A percentile compares a stretch with the other conserved stretches of the same genome.
Evolutionary conservation across 2,329 filamentous ascomycete genomes (phyloP).

Genomic region (Ceratocystis ficicola): DNA sequence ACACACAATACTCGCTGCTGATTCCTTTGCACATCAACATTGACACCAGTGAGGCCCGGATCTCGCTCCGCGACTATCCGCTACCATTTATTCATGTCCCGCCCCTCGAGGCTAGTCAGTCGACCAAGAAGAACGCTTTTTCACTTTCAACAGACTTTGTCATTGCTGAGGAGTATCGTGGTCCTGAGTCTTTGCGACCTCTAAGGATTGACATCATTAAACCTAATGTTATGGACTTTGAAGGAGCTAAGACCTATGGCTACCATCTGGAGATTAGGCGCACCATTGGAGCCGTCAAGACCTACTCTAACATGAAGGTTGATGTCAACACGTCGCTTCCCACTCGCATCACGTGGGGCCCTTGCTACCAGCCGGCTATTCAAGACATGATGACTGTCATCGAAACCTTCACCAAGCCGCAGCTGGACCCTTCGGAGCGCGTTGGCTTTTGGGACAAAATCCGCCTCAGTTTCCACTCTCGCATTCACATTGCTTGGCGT

Average conservation of each 20-base stretch:
- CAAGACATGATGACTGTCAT: conserved; percentile 99
- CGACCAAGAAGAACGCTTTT: conserved; percentile 65
- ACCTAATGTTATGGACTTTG: conserved; percentile 30
- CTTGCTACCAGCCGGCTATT: conserved; percentile 92
- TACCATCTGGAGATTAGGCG: conserved; percentile 79
- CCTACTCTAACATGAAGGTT: conserved; percentile 82
- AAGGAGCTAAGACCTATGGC: conserved; percentile 32
- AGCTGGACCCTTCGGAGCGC: conserved; percentile 81
- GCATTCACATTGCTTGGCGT: conserved; percentile 80
- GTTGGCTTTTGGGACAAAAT: conserved; percentile 99
- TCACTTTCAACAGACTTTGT: conserved; percentile 85
- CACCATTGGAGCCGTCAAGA: conserved; percentile 90
- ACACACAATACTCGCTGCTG: conserved; percentile 81
- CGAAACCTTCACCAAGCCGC: conserved; percentile 93
- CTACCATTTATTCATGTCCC: conserved; percentile 86
- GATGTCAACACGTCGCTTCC: conserved; percentile 89
- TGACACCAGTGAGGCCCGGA: conserved; percentile 76
- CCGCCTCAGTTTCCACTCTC: conserved; percentile 82
- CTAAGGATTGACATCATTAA: conserved; percentile 78
- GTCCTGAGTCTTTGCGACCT: conserved; percentile 64
- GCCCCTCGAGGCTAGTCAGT: conserved; percentile 64
- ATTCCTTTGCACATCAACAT: conserved; percentile 83
- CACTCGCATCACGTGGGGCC: conserved; percentile 91
- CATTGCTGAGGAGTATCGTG: conserved; percentile 83
- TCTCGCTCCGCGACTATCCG: conserved; percentile 87